Evolutionary conservation across 2,329 filamentous ascomycete genomes (phyloP).

Genomic region (Botryotinia globosa): DNA sequence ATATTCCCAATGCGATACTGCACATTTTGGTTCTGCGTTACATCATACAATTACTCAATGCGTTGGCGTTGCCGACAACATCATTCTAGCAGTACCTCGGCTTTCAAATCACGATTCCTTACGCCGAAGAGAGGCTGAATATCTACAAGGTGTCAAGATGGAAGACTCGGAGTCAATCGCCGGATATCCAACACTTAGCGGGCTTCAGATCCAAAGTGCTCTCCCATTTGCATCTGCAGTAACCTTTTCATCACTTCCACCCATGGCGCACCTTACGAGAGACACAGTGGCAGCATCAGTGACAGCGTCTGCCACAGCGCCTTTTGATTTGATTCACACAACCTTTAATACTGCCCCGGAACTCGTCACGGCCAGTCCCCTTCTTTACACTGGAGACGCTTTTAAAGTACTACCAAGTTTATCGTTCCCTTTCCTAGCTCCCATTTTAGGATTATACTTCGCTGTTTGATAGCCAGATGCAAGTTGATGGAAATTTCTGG

Average conservation of each 20-base stretch:
- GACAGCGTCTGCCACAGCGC: background rate
- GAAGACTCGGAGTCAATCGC: slow-evolving; percentile 28
- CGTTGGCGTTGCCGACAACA: slow-evolving; percentile 27
- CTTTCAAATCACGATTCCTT: slow-evolving; percentile 36
- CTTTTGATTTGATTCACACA: background rate
- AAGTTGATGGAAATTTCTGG: slow-evolving; percentile 1
- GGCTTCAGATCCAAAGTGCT: slow-evolving; percentile 25
- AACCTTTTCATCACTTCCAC: slow-evolving; percentile 17
- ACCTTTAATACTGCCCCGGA: slow-evolving; percentile 5
- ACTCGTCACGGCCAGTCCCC: slow-evolving; percentile 12
- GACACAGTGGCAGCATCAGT: slow-evolving; percentile 9
- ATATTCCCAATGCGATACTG: slow-evolving; percentile 41
- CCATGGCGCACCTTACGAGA: slow-evolving; percentile 1
- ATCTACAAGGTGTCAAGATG: slow-evolving; percentile 28
- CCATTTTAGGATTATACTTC: slow-evolving; percentile 10
- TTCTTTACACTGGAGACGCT: slow-evolving; percentile 10
- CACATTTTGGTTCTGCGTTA: slow-evolving; percentile 38
- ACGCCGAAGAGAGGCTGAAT: slow-evolving; percentile 35
- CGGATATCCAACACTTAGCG: slow-evolving; percentile 28
- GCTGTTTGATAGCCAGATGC: background rate
- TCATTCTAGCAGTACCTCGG: slow-evolving; percentile 27
- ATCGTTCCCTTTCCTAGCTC: background rate
- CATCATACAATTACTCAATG: slow-evolving; percentile 39
- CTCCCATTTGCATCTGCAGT: slow-evolving; percentile 13
- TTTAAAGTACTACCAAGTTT: background rate